Percentiles rank a stretch among this genome's conserved stretches.
phyloP scores from a whole-genome alignment of 306 rosid genomes.

The Pyrus communis region DNA sequence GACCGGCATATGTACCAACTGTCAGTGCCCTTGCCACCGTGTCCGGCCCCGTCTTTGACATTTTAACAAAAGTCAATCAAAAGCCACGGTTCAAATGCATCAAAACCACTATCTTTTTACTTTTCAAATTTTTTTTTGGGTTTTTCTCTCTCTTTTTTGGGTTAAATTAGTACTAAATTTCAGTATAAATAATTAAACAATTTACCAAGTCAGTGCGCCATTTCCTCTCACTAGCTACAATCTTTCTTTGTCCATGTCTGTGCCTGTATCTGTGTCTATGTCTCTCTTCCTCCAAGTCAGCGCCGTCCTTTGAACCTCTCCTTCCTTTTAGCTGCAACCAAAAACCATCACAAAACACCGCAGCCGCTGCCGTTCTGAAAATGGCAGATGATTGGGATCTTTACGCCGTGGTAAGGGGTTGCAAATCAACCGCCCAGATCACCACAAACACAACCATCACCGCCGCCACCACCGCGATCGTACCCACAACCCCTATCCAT shows the following conservation, averaged over 20 bases:
- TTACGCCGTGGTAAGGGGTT: conserved; percentile 60
- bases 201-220: conserved; percentile 43
- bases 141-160: not conserved
- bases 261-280: not conserved
- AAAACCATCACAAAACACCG: not conserved
- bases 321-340: not conserved
- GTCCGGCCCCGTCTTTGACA: conserved; percentile 25
- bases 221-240: conserved; percentile 17
- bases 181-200: conserved; percentile 40
- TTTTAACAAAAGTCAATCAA: conserved; percentile 32
- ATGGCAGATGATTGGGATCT: conserved; percentile 79
- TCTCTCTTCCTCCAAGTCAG: conserved; percentile 37
- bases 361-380: not conserved
- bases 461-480: not conserved
- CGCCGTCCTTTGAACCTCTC: conserved; percentile 41
- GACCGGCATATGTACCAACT: not conserved
- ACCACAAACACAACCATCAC: not conserved
- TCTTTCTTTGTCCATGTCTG: conserved; percentile 5
- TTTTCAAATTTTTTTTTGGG: not conserved
- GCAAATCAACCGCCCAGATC: conserved; percentile 20
- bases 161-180: not conserved
- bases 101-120: not conserved
- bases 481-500: not conserved
- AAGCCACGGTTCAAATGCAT: conserved; percentile 23
- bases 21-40: not conserved